Evolutionary conservation across 495 filamentous ascomycete genomes (phyloP), one percentile per base, ranked within the genome.

Genomic region (Penicillium chermesinum): DNA sequence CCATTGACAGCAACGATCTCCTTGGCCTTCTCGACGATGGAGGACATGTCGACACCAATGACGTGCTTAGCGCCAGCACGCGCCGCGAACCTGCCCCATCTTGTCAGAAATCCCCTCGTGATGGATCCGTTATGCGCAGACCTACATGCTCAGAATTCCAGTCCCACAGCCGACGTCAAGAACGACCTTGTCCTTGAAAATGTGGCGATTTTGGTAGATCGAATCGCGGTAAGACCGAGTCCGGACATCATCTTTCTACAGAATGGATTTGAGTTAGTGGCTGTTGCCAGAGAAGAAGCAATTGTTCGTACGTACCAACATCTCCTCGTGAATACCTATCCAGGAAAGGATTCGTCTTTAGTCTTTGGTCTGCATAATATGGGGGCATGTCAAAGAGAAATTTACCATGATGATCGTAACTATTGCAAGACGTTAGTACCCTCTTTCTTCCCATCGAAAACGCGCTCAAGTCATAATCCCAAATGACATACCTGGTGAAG

Each of bases 141-240:
- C 81, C 49, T 70, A 89, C 86, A 89, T 88, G 85, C 85, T 88
- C 49, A 89, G 83, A 62, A 89, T 89, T 59, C 82, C 82, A 21
- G 93, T 97, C 63, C 93, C 93, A 71, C 93, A 99, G 64, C 93
- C 93, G 47, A 99, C 91, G 68, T 99, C 93, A 25, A 99, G 83
- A 44, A 99, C 93, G 14, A 91, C 81, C 76, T 97, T 99, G 73
- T 91, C 91, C 63, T 89, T 91, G 81, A 99, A 96, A 38, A 99
- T 80, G 67, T 95, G 83, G 67, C 85, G 85, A 73, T 99, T 95
- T 63, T 89, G 89, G 60, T 95, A 87, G 61, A 98, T 97, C 13
- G 93, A 83, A 69, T 97, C 89, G 70, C 93, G 90, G 75, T 98
- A 98, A 14, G 89, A 93, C 60, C 80, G 80, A 15, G 93, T 98